Evolutionary conservation across 176 grass and related monocot genomes (phyloP).

Genomic region (Miscanthus lutarioriparius): DNA sequence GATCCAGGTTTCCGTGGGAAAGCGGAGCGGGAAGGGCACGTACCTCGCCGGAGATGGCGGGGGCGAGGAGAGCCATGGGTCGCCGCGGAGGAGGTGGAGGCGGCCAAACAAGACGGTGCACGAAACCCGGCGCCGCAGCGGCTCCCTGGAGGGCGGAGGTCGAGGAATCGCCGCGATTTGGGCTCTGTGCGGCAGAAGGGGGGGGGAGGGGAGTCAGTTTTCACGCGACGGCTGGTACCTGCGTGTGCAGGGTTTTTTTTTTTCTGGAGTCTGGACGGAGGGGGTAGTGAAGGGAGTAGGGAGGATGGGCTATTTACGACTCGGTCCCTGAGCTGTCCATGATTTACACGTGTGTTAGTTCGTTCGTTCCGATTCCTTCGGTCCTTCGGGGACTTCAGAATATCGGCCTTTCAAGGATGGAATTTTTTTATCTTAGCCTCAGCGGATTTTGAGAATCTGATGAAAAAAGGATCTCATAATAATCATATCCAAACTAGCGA

Average conservation of each 20-base stretch:
- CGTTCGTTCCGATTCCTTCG: neutral
- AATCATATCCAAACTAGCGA: too few species aligned
- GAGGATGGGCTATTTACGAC: neutral
- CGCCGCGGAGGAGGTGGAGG: conserved; percentile 1
- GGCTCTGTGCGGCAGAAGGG: neutral
- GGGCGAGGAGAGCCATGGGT: conserved; percentile 51
- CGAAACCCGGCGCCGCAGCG: neutral
- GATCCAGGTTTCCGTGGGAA: conserved; percentile 28
- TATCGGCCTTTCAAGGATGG: too few species aligned
- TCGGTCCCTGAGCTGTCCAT: neutral
- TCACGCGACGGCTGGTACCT: conserved; percentile 28
- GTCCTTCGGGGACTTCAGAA: too few species aligned
- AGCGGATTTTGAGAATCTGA: too few species aligned
- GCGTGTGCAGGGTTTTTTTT: too few species aligned
- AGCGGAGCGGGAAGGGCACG: neutral
- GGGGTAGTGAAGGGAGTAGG: too few species aligned
- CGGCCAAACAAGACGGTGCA: neutral
- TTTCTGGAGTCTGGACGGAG: too few species aligned
- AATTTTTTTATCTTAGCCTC: too few species aligned
- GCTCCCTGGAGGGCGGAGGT: neutral
- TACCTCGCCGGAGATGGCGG: conserved; percentile 62
- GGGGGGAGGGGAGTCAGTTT: too few species aligned
- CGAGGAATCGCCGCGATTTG: conserved; percentile 32
- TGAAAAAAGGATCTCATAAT: too few species aligned
- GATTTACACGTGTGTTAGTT: neutral